Base-by-base conservation (phyloP, 2,329 filamentous ascomycete genomes). In the Myrmaecium sp. region DNA sequence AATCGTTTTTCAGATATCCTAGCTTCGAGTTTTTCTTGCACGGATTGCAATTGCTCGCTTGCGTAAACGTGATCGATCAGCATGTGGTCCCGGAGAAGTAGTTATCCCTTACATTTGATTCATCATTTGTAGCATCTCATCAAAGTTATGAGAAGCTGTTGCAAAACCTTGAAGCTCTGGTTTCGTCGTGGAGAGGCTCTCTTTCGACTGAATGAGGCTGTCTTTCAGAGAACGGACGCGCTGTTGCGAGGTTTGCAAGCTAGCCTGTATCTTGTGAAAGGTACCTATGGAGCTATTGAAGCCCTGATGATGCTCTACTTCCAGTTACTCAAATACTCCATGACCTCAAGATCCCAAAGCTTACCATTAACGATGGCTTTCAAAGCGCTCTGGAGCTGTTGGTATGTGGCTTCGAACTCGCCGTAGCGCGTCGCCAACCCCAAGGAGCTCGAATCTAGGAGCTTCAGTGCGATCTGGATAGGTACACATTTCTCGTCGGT, bases 231-330 rank as follows among this genome's bases (percentile, higher is more conserved):
- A 61, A 31, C 86, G 72, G 28, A 98, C 81, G 33, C 82, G 73
- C 42, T 74, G 74, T 52, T 98, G 89, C 10, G 83, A 93, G 26
- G 70, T 64, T 42, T 86, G 79, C 37, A 98, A 89, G 53, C 82
- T 93, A 27, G 74, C 72, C 51, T 98, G 89, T 34, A 98, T 98
- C 54, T 92, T 94, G 60, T 98, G 91, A 47, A 95, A 98, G 12
- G 86, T 95, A 51, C 86, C 89, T 36, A 98, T 95, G 26, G 86
- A 94, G 52, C 82, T 93, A 56, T 95, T 98, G 65, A 98, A 98
- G 24, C 89, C 91, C 52, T 98, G 89, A 46, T 98, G 86, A 47
- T 98, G 86, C 56, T 98, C 86, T 64, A 31, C 13, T 14, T 9
- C 3, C 10, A 9, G 15, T 7, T 14, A 21, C 31, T 34, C 20